Percentiles rank a stretch among this genome's conserved stretches.
phyloP scores from a whole-genome alignment of 2,329 filamentous ascomycete genomes.

The Aspergillus bombycis region DNA sequence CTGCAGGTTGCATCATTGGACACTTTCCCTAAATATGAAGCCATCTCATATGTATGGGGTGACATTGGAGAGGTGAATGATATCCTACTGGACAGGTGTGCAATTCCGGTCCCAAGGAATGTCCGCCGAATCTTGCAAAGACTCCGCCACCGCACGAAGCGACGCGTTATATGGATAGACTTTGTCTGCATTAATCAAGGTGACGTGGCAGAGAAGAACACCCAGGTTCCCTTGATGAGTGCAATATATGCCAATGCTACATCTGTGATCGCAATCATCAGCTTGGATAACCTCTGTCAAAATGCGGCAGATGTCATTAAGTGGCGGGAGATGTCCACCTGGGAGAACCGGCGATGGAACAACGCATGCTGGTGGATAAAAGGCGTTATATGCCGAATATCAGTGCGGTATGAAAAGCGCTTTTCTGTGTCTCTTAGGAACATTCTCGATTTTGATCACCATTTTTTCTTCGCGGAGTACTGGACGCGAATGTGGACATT shows the following conservation, averaged over 20 bases:
- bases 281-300: too few species aligned
- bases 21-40: background rate
- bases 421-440: too few species aligned
- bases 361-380: too few species aligned
- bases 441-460: too few species aligned
- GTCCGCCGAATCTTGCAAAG: background rate
- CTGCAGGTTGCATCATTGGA: too few species aligned
- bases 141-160: background rate
- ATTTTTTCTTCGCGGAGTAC: background rate
- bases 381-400: too few species aligned
- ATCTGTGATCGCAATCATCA: too few species aligned
- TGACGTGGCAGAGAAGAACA: constrained; percentile 6
- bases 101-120: background rate
- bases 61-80: background rate
- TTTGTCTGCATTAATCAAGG: constrained; percentile 14
- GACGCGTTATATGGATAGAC: constrained; percentile 6
- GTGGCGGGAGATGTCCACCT: too few species aligned
- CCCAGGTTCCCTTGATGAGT: constrained; percentile 13
- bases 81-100: background rate
- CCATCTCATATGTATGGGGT: background rate
- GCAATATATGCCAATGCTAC: constrained; percentile 5
- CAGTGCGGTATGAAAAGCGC: too few species aligned
- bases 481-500: constrained; percentile 15
- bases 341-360: too few species aligned
- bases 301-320: too few species aligned